Conservation (phyloP, 176 grass and related monocot species). For the Dendrocalamus sinicus region DNA sequence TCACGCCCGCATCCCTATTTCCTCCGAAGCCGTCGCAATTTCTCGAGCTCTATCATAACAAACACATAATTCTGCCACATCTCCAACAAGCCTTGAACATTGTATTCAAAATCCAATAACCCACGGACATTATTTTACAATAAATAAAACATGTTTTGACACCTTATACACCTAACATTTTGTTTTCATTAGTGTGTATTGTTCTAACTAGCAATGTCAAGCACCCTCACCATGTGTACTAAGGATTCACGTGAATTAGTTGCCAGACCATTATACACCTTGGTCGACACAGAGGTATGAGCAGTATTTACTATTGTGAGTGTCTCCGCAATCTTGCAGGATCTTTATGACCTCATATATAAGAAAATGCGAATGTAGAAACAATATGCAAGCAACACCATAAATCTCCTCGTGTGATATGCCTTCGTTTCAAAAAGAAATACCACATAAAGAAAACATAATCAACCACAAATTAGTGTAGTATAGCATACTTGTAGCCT, state of each 20-base stretch:
- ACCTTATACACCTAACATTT: not conserved
- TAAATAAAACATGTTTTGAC: too few species aligned
- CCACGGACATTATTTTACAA: too few species aligned
- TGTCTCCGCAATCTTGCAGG: not conserved
- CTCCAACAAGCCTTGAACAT: too few species aligned
- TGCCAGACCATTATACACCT: not conserved
- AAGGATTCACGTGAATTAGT: not conserved
- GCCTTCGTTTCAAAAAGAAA: conserved; percentile 1
- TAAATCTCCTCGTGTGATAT: conserved; percentile 18
- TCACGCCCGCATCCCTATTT: too few species aligned
- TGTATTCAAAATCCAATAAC: too few species aligned
- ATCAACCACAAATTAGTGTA: conserved; percentile 10
- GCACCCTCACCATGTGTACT: not conserved
- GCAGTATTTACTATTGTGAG: not conserved
- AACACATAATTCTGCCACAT: too few species aligned
- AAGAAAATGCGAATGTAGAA: not conserved
- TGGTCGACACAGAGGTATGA: not conserved
- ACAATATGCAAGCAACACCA: not conserved
- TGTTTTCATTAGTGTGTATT: not conserved
- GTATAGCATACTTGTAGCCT: conserved; percentile 75
- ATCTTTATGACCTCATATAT: not conserved
- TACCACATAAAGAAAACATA: conserved; percentile 3
- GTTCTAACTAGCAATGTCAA: not conserved
- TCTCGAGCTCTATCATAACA: too few species aligned
- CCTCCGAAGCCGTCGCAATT: too few species aligned